A percentile compares a stretch with the other conserved stretches of the same genome.
Conservation (phyloP, 768 basidiomycete species). For the Pleurotus tuber-regium region DNA sequence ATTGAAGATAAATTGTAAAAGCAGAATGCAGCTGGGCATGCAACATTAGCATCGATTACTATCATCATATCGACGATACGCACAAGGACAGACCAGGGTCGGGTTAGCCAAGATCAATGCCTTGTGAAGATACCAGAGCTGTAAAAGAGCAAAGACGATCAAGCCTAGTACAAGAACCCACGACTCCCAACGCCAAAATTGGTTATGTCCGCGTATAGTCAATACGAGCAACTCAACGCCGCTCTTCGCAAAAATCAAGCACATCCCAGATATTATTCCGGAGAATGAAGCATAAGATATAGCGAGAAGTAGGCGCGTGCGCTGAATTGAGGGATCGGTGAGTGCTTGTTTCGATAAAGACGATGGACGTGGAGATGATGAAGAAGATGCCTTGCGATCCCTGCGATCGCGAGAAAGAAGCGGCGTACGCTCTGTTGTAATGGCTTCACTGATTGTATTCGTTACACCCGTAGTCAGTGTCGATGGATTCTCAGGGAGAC, state of each 20-base stretch:
- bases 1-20: constrained; percentile 94
- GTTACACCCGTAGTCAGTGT: constrained; percentile 34
- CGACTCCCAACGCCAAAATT: constrained; percentile 81
- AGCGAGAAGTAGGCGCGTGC: constrained; percentile 63
- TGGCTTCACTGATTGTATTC: constrained; percentile 28
- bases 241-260: constrained; percentile 90
- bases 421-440: constrained; percentile 55
- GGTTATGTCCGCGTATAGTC: constrained; percentile 71
- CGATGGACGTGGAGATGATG: constrained; percentile 21
- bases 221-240: constrained; percentile 86
- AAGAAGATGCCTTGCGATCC: constrained; percentile 26
- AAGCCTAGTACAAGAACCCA: constrained; percentile 80
- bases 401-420: constrained; percentile 49
- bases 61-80: constrained; percentile 26
- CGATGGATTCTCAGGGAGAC: constrained; percentile 37
- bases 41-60: constrained; percentile 17
- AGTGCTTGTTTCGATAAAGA: constrained; percentile 15
- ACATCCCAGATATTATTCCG: constrained; percentile 90
- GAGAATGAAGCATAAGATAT: constrained; percentile 86
- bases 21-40: constrained; percentile 75
- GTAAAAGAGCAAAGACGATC: constrained; percentile 71
- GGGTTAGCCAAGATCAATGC: constrained; percentile 80
- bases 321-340: constrained; percentile 29
- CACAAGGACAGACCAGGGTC: constrained; percentile 81
- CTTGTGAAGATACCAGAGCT: constrained; percentile 84